Evolutionary conservation across 768 basidiomycete genomes (phyloP).

Genomic region (Kwoniella dejecticola): DNA sequence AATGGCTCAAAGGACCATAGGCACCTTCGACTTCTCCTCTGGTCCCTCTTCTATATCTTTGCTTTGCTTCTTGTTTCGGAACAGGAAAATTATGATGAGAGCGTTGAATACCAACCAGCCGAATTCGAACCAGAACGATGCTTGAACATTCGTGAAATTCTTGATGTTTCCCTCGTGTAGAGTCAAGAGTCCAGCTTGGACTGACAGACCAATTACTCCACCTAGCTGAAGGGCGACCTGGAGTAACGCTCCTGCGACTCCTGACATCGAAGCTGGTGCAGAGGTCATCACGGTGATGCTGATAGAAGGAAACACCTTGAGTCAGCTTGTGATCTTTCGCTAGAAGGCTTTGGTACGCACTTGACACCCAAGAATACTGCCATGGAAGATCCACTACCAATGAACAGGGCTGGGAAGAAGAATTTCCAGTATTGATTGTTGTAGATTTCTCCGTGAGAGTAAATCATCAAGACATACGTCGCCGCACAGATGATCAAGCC

Average conservation of each 20-base stretch:
- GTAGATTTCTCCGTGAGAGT: slow-evolving; percentile 20
- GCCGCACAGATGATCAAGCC: slow-evolving; percentile 69
- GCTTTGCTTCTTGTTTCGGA: not conserved
- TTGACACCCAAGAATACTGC: slow-evolving; percentile 32
- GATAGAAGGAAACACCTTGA: not conserved
- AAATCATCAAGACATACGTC: slow-evolving; percentile 58
- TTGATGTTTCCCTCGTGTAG: slow-evolving; percentile 22
- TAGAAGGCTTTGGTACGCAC: slow-evolving; percentile 13
- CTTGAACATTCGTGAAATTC: slow-evolving; percentile 34
- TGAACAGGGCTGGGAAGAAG: slow-evolving; percentile 36
- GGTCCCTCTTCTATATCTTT: too few relatives aligned
- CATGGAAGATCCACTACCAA: slow-evolving; percentile 34
- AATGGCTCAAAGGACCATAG: too few relatives aligned
- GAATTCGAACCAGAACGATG: slow-evolving; percentile 33
- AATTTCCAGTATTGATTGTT: slow-evolving; percentile 38
- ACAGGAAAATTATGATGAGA: slow-evolving; percentile 10
- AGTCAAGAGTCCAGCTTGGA: slow-evolving; percentile 51
- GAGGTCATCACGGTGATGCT: slow-evolving; percentile 49
- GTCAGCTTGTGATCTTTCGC: not conserved
- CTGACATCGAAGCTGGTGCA: slow-evolving; percentile 43
- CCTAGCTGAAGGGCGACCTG: slow-evolving; percentile 44
- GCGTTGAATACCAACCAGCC: slow-evolving; percentile 30
- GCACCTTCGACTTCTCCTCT: too few relatives aligned
- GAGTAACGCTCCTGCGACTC: slow-evolving; percentile 48
- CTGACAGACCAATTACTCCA: slow-evolving; percentile 62